These are phyloP conservation scores for Citrus maxima DNA, from an alignment of 345 rosid species.

Conservation along the genomic window DNA sequence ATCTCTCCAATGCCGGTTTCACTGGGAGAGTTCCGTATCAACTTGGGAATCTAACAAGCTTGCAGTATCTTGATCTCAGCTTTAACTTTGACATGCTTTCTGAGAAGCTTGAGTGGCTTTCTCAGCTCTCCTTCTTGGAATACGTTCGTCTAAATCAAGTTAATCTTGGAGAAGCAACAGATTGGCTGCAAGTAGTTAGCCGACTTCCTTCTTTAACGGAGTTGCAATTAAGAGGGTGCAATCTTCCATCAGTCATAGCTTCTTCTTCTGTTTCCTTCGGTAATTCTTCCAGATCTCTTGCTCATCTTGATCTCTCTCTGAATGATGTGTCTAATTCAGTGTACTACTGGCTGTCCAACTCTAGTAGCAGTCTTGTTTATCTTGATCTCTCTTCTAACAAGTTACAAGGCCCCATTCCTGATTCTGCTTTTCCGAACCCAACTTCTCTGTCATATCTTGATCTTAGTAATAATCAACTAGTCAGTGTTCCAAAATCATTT, in stretches of 20 bases:
- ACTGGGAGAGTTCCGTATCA: constrained; percentile 30
- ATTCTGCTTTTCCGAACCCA: neutral
- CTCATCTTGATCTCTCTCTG: neutral
- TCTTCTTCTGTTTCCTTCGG: neutral
- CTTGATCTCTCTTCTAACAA: constrained; percentile 5
- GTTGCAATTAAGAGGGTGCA: neutral
- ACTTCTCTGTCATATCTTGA: neutral
- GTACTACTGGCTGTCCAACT: constrained; percentile 12
- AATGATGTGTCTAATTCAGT: constrained; percentile 3
- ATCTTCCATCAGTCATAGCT: neutral
- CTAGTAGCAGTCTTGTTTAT: neutral
- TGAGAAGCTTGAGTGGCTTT: constrained; percentile 31
- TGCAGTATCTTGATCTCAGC: constrained; percentile 42
- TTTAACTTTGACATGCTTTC: neutral
- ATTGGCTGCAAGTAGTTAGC: constrained; percentile 16
- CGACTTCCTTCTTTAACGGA: constrained; percentile 11
- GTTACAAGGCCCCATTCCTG: neutral
- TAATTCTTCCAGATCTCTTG: constrained; percentile 1
- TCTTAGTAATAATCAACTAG: neutral
- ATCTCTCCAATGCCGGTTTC: constrained; percentile 35
- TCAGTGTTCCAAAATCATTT: constrained; percentile 7
- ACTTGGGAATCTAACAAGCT: constrained; percentile 37
- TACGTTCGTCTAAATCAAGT: neutral
- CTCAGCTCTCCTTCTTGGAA: constrained; percentile 10
- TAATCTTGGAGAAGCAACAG: constrained; percentile 2